A percentile compares a stretch with the other conserved stretches of the same genome.
Conservation (phyloP, 1,139 yeast species). For the Wickerhamomyces sp. region DNA sequence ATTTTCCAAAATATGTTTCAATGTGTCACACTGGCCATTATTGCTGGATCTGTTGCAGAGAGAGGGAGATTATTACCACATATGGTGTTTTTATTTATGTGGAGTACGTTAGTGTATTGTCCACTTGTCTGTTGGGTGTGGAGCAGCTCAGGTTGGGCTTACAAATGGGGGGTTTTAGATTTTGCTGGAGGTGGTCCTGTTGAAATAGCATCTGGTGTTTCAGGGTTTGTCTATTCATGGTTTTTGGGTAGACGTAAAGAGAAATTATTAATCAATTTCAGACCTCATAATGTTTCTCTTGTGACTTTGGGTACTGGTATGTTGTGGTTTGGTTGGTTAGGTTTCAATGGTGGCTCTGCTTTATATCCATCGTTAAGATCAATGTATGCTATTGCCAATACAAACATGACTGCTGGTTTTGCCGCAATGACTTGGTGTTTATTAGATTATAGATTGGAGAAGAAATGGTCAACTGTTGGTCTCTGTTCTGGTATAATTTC, state of each 20-base stretch:
- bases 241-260: slow-evolving; percentile 83
- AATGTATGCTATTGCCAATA: slow-evolving; percentile 76
- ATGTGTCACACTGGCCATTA: slow-evolving; percentile 83
- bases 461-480: slow-evolving; percentile 93
- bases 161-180: slow-evolving; percentile 85
- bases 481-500: slow-evolving; percentile 93
- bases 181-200: slow-evolving; percentile 99
- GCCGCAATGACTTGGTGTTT: slow-evolving; percentile 94
- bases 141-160: slow-evolving; percentile 93
- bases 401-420: slow-evolving; percentile 83
- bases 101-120: slow-evolving; percentile 91
- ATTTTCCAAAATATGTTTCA: slow-evolving; percentile 88
- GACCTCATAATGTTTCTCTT: slow-evolving; percentile 92
- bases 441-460: slow-evolving; percentile 80
- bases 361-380: slow-evolving; percentile 48
- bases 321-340: slow-evolving; percentile 81
- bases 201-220: slow-evolving; percentile 86
- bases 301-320: slow-evolving; percentile 66
- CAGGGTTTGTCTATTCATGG: slow-evolving; percentile 81
- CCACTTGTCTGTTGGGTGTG: slow-evolving; percentile 95
- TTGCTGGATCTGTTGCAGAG: slow-evolving; percentile 94
- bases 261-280: slow-evolving; percentile 77
- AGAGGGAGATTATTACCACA: slow-evolving; percentile 87
- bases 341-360: slow-evolving; percentile 83
- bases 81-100: slow-evolving; percentile 73